phyloP scores from a whole-genome alignment of 2,329 filamentous ascomycete species.

The Curvularia sp. region DNA sequence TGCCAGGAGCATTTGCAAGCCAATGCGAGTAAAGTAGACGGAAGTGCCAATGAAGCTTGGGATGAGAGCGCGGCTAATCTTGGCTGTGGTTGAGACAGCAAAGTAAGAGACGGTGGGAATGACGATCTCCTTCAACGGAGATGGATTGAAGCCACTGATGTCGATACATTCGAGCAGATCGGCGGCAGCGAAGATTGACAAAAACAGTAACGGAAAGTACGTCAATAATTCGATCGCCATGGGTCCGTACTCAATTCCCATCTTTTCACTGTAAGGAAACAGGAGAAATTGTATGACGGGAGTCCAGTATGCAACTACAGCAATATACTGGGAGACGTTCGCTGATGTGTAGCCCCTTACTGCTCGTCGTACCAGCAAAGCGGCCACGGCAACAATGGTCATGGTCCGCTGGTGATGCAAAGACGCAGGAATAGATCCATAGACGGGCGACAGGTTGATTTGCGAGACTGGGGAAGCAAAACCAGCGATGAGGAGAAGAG shows the following conservation, averaged over 20 bases:
- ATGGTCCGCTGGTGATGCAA: slow-evolving; percentile 73
- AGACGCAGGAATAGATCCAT: slow-evolving; percentile 80
- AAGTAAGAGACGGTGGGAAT: slow-evolving; percentile 72
- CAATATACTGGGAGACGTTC: slow-evolving; percentile 63
- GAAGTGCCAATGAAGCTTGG: slow-evolving; percentile 65
- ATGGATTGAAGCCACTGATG: slow-evolving; percentile 61
- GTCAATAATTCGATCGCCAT: slow-evolving; percentile 76
- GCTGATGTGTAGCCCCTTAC: slow-evolving; percentile 60
- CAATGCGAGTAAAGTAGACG: slow-evolving; percentile 72
- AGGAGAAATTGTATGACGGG: slow-evolving; percentile 76
- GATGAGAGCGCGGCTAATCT: slow-evolving; percentile 51
- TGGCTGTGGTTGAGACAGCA: slow-evolving; percentile 62
- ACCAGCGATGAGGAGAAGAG: slow-evolving; percentile 64
- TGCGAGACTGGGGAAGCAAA: slow-evolving; percentile 74
- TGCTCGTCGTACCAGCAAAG: slow-evolving; percentile 72
- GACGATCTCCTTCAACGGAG: slow-evolving; percentile 66
- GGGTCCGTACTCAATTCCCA: slow-evolving; percentile 77
- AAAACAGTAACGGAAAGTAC: slow-evolving; percentile 61
- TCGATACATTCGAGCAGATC: slow-evolving; percentile 68
- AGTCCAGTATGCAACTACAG: slow-evolving; percentile 76
- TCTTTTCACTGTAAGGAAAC: slow-evolving; percentile 67
- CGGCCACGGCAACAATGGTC: slow-evolving; percentile 70
- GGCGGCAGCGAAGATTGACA: slow-evolving; percentile 50
- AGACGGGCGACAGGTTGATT: slow-evolving; percentile 82
- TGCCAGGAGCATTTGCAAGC: slow-evolving; percentile 72